A percentile compares a stretch with the other conserved stretches of the same genome.
phyloP scores from a whole-genome alignment of 2,329 filamentous ascomycete species.

The Pestalotiopsis fici region DNA sequence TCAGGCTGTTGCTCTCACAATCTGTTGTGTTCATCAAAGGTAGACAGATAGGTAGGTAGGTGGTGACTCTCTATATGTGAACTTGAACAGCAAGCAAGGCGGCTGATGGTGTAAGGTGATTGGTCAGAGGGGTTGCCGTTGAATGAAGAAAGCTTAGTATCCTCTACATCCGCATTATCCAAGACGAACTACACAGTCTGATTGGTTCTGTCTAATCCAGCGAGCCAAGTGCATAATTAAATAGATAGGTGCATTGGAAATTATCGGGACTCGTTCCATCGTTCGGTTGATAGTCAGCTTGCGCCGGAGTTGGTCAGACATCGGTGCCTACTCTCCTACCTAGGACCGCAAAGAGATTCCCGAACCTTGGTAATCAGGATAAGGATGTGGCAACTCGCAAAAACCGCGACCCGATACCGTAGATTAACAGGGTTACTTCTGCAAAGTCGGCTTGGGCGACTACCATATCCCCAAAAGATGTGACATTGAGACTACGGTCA shows the following conservation, averaged over 20 bases:
- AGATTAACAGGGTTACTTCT: background rate
- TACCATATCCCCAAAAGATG: background rate
- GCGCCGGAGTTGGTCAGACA: background rate
- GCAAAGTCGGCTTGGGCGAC: background rate
- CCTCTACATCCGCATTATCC: background rate
- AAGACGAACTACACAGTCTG: background rate
- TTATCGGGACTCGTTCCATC: background rate
- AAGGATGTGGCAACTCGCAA: background rate
- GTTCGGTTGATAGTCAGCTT: background rate
- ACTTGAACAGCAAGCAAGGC: background rate
- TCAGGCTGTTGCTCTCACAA: background rate
- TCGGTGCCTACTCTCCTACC: background rate
- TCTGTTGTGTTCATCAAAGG: no score
- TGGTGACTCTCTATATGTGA: background rate
- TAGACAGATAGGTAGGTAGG: background rate
- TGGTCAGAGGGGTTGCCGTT: background rate
- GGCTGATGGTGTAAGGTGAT: background rate
- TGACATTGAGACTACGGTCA: background rate
- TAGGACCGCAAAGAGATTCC: background rate
- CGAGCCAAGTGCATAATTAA: no score
- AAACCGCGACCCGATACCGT: background rate
- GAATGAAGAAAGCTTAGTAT: background rate
- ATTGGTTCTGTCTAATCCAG: background rate
- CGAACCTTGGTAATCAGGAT: background rate
- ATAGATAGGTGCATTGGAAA: background rate